Evolutionary conservation across 495 filamentous ascomycete species (phyloP), one percentile per base, ranked within the genome.

Genomic region (Tirmania nivea): DNA sequence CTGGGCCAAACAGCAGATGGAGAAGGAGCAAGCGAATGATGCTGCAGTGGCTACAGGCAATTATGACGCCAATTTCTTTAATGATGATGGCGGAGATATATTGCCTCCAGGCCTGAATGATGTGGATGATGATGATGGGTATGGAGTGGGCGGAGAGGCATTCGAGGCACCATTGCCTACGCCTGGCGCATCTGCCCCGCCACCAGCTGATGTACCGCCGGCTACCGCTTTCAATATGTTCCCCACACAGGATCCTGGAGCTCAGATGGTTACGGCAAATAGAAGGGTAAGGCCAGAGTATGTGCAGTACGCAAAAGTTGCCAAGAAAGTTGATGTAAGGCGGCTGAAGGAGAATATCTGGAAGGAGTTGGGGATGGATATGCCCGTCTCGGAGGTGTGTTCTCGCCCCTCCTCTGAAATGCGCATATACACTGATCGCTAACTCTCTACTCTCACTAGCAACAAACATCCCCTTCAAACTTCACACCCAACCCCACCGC

Each of bases 301-400:
- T 56, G 85, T 99, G 34, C 84, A 94, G 64, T 99, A 94, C 65
- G 92, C 92, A 16, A 75, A 87, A 31, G 82, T 92, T 21, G 92
- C 92, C 12, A 99, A 94, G 76, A 99, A 96, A 72, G 92, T 99
- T n/a, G 92, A 99, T 63, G 87, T 96, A 0, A 73, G 89, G 50
- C 71, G 86, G 63, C 69, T 99, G 60, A 99, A 99, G 70, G 83
- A 88, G 65, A 86, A 99, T 65, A 79, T 99, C 63, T 99, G 92
- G 92, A 81, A 42, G 14, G 48, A 57, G 9, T 37, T 35, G 34
- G 59, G 37, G 31, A 54, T 48, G 52, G 47, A 52, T 16, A 48
- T 51, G 50, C 55, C 55, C 42, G 42, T 8, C 19, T 11, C n/a
- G 51, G 35, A 55, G 20, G 51, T 47, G 7, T 5, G 42, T 47